A percentile compares a stretch with the other conserved stretches of the same genome.
Evolutionary conservation across 129 eudicot genomes (phyloP).

Genomic region (Helianthus tuberosus): DNA sequence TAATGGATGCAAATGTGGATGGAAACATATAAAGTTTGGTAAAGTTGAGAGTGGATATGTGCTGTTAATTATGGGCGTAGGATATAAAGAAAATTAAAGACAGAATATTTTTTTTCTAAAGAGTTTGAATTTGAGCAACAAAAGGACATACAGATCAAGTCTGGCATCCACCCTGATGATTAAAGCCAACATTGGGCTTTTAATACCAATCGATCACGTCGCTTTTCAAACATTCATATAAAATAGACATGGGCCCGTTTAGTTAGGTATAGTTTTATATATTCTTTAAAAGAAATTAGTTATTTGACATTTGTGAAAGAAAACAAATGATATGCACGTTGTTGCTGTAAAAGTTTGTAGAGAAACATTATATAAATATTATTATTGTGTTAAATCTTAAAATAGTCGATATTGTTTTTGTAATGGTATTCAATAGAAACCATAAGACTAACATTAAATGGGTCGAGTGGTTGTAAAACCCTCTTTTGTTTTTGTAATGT

Average conservation of each 20-base stretch:
- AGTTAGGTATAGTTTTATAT: not conserved
- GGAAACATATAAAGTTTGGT: constrained; percentile 11
- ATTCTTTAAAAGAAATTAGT: not conserved
- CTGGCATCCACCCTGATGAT: constrained; percentile 32
- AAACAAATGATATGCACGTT: not conserved
- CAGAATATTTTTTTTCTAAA: constrained; percentile 14
- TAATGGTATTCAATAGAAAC: no score
- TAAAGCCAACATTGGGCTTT: not conserved
- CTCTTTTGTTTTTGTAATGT: no score
- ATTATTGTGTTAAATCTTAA: not conserved
- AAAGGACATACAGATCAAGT: constrained; percentile 17
- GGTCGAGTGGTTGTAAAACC: no score
- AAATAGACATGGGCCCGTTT: not conserved
- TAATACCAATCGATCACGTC: not conserved
- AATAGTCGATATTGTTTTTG: no score
- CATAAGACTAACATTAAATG: no score
- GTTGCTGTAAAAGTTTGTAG: not conserved
- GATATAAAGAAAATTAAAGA: not conserved
- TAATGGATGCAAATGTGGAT: constrained; percentile 10
- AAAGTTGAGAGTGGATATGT: constrained; percentile 15
- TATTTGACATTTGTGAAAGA: not conserved
- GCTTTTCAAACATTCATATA: not conserved
- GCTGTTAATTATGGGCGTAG: not conserved
- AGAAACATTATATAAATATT: not conserved
- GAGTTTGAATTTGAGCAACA: constrained; percentile 31